Base-by-base conservation (phyloP, 2,329 filamentous ascomycete species). In the Pyrenochaeta sp. region DNA sequence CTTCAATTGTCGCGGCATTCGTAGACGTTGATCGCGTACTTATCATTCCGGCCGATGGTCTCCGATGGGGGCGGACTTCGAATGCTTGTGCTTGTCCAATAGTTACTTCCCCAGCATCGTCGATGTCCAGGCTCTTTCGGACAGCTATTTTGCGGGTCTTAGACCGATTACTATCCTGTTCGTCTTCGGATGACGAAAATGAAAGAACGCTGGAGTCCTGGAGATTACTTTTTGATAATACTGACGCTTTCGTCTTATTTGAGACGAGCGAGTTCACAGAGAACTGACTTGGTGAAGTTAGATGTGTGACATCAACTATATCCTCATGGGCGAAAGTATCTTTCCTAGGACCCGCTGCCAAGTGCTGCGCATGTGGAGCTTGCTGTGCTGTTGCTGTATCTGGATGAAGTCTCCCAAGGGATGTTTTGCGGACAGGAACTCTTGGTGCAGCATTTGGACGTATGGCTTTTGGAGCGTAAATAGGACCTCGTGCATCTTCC, bases 181-280 rank as follows among this genome's bases (percentile, higher is more conserved):
- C 75, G 42, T 75, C 73, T 40, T 78, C 76, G 1, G 77, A 78
- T 3, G 76, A 78, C 1, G 77, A 79, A 15, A 76, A 79, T 0
- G 77, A 79, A 12, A 79, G 65, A 12, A 78, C 69, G 47, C 77
- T 79, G 7, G 70, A 72, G 36, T 78, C 69, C 37, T 78, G 72
- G 15, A 79, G 64, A 46, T 79, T 78, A 34, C 49, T 66, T 42
- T 65, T 72, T 9, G 71, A 72, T 12, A 76, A 58, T 3, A 68
- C 56, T 8, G 75, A 77, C 43, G 70, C 73, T 54, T 73, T 78
- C 1, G 75, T 77, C 53, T 62, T 73, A n/a, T 52, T 65, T 5
- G 73, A 74, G 28, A 54, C 56, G 19, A 69, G 47, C 13, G 72
- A 74, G 27, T 62, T 60, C 45, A 72, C 32, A 1, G 74, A 75